Conservation (phyloP, 2,329 filamentous ascomycete genomes). For the Triangularia setosa region DNA sequence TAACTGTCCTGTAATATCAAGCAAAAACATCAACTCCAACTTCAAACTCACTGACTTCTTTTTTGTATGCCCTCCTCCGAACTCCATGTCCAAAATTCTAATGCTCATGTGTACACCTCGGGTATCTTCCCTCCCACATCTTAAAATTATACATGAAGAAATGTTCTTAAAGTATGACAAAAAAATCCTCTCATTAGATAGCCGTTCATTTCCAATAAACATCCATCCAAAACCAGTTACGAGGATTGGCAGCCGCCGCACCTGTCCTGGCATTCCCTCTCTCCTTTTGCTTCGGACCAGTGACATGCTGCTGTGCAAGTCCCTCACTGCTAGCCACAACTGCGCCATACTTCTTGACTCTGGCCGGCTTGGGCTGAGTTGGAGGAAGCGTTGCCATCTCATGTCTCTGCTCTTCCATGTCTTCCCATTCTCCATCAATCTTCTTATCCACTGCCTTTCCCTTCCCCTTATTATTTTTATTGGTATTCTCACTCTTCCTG, state of each 20-base stretch:
- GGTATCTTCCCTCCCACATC: not conserved
- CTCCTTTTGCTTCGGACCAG: not conserved
- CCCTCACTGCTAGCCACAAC: constrained; percentile 6
- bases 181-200: not conserved
- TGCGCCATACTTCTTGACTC: constrained; percentile 2
- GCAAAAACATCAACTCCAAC: not conserved
- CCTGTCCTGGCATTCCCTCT: not conserved
- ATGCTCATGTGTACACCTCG: not conserved
- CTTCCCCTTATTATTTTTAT: not conserved
- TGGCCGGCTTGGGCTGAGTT: not conserved
- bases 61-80: not conserved
- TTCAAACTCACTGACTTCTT: not conserved
- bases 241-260: constrained; percentile 12
- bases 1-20: not conserved
- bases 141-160: not conserved
- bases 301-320: constrained; percentile 8
- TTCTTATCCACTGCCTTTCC: not conserved
- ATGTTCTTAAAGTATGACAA: not conserved
- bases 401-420: not conserved
- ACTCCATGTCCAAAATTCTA: not conserved
- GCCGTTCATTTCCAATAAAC: constrained; percentile 17
- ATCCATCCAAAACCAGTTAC: constrained; percentile 21
- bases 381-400: not conserved
- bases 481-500: not conserved
- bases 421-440: not conserved